Evolutionary conservation across 1,284 basidiomycete genomes (phyloP).

Genomic region (Lentinus polychrous): DNA sequence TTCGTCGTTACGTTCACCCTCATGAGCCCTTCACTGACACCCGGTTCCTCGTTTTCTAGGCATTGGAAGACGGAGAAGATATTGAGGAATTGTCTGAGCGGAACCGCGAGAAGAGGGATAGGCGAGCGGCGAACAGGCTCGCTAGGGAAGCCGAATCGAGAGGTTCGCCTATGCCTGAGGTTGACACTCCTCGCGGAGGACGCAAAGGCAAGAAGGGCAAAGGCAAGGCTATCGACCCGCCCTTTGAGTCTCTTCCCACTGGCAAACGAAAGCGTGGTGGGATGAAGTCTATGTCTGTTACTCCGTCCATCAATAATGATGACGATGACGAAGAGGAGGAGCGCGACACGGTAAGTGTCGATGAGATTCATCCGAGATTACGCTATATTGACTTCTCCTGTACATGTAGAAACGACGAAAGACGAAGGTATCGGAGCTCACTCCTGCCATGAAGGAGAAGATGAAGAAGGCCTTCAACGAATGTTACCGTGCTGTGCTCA

Average conservation of each 20-base stretch:
- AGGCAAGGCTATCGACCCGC: slow-evolving; percentile 42
- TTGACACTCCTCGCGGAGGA: slow-evolving; percentile 41
- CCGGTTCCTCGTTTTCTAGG: slow-evolving; percentile 41
- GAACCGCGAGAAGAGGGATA: slow-evolving; percentile 54
- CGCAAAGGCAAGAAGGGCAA: slow-evolving; percentile 66
- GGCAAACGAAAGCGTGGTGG: slow-evolving; percentile 65
- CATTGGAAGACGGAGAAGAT: slow-evolving; percentile 85
- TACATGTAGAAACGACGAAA: slow-evolving; percentile 69
- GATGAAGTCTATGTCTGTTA: slow-evolving; percentile 69
- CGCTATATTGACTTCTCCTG: neutral
- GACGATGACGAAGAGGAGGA: slow-evolving; percentile 54
- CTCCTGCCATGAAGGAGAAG: slow-evolving; percentile 54
- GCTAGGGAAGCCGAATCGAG: slow-evolving; percentile 29
- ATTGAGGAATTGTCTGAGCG: slow-evolving; percentile 68
- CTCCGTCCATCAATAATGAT: slow-evolving; percentile 67
- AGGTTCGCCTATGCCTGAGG: slow-evolving; percentile 57
- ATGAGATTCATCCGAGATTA: neutral
- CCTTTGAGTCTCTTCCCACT: slow-evolving; percentile 39
- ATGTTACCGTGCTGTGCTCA: slow-evolving; percentile 74
- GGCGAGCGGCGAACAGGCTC: slow-evolving; percentile 33
- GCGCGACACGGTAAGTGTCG: slow-evolving; percentile 52
- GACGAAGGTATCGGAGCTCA: slow-evolving; percentile 48
- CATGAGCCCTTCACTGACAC: no score
- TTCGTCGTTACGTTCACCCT: slow-evolving; percentile 1
- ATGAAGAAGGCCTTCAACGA: slow-evolving; percentile 85